Base-by-base conservation (phyloP, 192 early-diverging fungal genomes). In the Haplosporangium gracile region DNA sequence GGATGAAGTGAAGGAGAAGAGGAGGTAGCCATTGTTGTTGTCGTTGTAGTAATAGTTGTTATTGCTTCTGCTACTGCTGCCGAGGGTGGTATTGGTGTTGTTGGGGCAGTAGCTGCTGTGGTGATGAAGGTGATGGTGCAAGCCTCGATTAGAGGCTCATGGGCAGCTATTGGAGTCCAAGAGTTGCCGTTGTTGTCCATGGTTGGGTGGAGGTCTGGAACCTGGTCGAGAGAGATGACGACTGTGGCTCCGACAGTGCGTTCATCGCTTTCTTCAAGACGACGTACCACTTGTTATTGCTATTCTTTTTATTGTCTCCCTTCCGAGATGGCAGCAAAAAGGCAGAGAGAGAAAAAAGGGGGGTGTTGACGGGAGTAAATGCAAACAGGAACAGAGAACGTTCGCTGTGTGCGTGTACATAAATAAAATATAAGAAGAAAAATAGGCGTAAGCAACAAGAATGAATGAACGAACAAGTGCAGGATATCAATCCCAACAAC, bases 171-270 rank as follows among this genome's bases (percentile, higher is more conserved):
- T 65, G 60, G n/a, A 11, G 26, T 32, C 29, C 60, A 32, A 65
- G 60, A 29, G 29, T 32, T 15, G 60, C 60, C 32, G 60, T 65
- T 65, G 60, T 65, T 26, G 29, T 65, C 60, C 60, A 65, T 65
- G 60, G 2, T 11, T 26, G n/a, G 24, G 60, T n/a, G 26, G 60
- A 65, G 60, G 60, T 65, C 60, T 29, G 29, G 60, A 65, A 65
- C 60, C 60, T 65, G 60, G 60, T 65, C 60, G 60, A 34, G 60
- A 65, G 60, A 32, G 29, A 65, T 65, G 29, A 65, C 60, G 60
- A 65, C 60, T 26, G 26, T 29, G 60, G 60, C 15, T 13, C 29
- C 13, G 29, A 65, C 60, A 65, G 60, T 29, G 32, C 60, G 60
- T 65, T 65, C 60, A 65, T 65, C 60, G 60, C 13, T 65, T 65